A percentile compares a stretch with the other conserved stretches of the same genome.
phyloP scores from a whole-genome alignment of 164 flowering plant species.

The Umbilicus rupestris region DNA sequence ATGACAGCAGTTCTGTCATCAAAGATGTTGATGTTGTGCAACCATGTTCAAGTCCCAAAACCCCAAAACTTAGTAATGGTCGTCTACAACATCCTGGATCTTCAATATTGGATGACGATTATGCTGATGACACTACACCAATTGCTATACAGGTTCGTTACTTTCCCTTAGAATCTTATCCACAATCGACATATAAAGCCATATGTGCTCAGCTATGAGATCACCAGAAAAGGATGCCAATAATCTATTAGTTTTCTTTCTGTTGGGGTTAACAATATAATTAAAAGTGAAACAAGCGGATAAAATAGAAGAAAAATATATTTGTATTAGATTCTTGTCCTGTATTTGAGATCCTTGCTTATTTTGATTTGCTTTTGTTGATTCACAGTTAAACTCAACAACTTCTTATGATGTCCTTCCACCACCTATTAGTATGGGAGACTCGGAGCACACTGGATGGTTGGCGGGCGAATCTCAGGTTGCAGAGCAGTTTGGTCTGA shows the following conservation, averaged over 20 bases:
- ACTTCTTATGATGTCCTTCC: neutral
- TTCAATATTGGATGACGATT: constrained; percentile 19
- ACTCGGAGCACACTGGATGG: neutral
- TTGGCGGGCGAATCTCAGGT: constrained; percentile 3
- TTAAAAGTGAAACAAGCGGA: no score
- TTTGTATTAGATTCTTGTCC: no score
- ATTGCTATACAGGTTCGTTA: neutral
- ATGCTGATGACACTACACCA: constrained; percentile 17
- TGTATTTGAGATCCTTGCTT: neutral
- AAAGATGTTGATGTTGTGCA: constrained; percentile 18
- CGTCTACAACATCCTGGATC: constrained; percentile 37
- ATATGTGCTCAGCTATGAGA: neutral
- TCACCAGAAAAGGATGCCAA: neutral
- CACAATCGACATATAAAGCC: neutral
- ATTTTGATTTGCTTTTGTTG: neutral
- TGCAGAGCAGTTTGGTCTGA: neutral
- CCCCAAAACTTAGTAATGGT: constrained; percentile 40
- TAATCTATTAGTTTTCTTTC: neutral
- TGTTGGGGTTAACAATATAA: no score
- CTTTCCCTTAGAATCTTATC: neutral
- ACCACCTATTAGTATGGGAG: neutral
- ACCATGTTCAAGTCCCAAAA: constrained; percentile 31
- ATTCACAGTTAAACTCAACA: neutral
- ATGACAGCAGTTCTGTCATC: constrained; percentile 8
- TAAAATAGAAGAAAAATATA: no score